These are phyloP conservation scores for Talaromyces albobiverticillius DNA, from an alignment of 2,329 filamentous ascomycete species.

Conservation along the genomic window DNA sequence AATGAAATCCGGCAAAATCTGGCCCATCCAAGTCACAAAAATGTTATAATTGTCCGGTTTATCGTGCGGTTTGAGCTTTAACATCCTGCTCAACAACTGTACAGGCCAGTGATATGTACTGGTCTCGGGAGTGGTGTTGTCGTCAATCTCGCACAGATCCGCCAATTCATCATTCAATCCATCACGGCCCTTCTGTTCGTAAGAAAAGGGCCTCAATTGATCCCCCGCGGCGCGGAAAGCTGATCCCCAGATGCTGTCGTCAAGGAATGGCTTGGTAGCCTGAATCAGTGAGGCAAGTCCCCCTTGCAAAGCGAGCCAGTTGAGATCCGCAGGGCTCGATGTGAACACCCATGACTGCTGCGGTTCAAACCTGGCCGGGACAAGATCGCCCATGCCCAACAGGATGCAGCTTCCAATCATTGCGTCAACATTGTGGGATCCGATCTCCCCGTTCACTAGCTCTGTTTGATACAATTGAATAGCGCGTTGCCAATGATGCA, in stretches of 20 bases:
- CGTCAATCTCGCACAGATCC: constrained; percentile 32
- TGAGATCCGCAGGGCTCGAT: constrained; percentile 27
- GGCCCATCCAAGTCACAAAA: constrained; percentile 34
- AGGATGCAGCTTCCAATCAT: constrained; percentile 38
- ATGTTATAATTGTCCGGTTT: constrained; percentile 21
- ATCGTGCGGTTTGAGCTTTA: constrained; percentile 24
- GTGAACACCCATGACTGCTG: constrained; percentile 36
- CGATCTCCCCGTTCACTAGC: constrained; percentile 22
- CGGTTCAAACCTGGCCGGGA: constrained; percentile 28
- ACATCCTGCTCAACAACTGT: constrained; percentile 31
- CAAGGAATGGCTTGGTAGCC: constrained; percentile 23
- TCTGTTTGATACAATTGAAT: constrained; percentile 34
- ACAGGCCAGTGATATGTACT: constrained; percentile 28
- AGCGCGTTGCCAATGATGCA: constrained; percentile 38
- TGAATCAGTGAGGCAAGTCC: constrained; percentile 32
- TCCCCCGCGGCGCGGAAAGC: constrained; percentile 12
- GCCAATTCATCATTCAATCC: constrained; percentile 31
- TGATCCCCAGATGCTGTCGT: constrained; percentile 31
- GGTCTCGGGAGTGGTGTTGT: constrained; percentile 23
- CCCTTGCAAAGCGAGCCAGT: constrained; percentile 36
- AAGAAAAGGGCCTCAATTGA: constrained; percentile 23
- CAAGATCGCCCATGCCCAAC: constrained; percentile 34
- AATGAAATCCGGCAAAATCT: constrained; percentile 28
- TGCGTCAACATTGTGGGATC: constrained; percentile 34
- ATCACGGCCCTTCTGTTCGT: constrained; percentile 25